Conservation (phyloP, 805 yeast genomes). For the Candida endomychidarum region DNA sequence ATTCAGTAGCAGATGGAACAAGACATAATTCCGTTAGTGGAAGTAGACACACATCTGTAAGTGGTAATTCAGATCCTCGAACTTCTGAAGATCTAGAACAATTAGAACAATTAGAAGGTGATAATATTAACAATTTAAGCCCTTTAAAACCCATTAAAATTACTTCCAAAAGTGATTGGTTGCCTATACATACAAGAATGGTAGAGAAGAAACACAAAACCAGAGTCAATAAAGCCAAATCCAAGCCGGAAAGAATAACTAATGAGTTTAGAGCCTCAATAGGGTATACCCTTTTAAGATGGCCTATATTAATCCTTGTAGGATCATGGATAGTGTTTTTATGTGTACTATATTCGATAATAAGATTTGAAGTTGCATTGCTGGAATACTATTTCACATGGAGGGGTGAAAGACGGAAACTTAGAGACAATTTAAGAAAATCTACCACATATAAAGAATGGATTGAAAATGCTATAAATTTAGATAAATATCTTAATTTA, state of each 20-base stretch:
- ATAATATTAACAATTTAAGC: neutral
- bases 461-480: slow-evolving; percentile 52
- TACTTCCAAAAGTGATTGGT: slow-evolving; percentile 31
- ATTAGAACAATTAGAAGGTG: slow-evolving; percentile 4
- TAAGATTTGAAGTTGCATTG: slow-evolving; percentile 61
- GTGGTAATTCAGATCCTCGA: too few relatives aligned
- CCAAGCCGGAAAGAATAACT: slow-evolving; percentile 15
- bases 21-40: neutral
- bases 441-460: slow-evolving; percentile 61
- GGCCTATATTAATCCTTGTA: slow-evolving; percentile 60
- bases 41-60: neutral
- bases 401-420: slow-evolving; percentile 53
- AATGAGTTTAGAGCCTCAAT: slow-evolving; percentile 38
- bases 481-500: slow-evolving; percentile 60
- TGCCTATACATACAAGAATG: slow-evolving; percentile 17
- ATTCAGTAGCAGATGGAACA: neutral
- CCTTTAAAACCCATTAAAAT: slow-evolving; percentile 17
- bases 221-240: slow-evolving; percentile 7
- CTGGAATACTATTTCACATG: slow-evolving; percentile 61
- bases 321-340: slow-evolving; percentile 54
- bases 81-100: slow-evolving; percentile 4
- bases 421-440: slow-evolving; percentile 49
- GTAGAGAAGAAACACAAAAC: slow-evolving; percentile 9
- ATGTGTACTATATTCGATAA: slow-evolving; percentile 47
- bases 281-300: slow-evolving; percentile 49